Conservation (phyloP, 768 basidiomycete genomes). For the Lactifluus piperatus region DNA sequence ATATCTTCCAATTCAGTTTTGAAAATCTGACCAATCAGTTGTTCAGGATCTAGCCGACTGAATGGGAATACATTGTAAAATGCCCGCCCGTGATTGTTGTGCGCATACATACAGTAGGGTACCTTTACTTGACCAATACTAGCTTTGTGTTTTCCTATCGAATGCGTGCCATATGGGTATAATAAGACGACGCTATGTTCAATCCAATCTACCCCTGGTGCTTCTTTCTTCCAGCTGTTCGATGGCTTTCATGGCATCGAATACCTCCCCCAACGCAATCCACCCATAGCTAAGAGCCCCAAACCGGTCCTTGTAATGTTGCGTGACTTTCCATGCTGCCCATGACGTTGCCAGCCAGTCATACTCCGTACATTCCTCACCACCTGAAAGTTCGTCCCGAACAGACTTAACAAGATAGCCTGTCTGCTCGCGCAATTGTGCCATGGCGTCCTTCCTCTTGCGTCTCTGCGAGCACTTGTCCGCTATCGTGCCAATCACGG, state of each 20-base stretch:
- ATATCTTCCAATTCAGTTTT: too few relatives aligned
- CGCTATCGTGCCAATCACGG: conserved; percentile 54
- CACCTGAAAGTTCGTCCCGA: conserved; percentile 42
- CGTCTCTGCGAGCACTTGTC: conserved; percentile 53
- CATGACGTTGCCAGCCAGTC: conserved; percentile 41
- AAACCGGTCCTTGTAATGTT: conserved; percentile 32
- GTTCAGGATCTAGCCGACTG: too few relatives aligned
- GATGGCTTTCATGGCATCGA: conserved; percentile 41
- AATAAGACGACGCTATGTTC: background rate
- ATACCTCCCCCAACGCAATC: conserved; percentile 48
- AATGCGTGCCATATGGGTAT: background rate
- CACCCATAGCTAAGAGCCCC: conserved; percentile 57
- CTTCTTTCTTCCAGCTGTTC: conserved; percentile 29
- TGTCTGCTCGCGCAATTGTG: conserved; percentile 47
- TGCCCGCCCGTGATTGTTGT: background rate
- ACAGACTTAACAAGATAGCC: conserved; percentile 42
- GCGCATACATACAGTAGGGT: background rate
- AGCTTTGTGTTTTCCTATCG: background rate
- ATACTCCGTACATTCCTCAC: conserved; percentile 33
- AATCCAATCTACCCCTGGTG: background rate
- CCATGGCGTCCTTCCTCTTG: conserved; percentile 43
- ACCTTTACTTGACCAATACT: conserved; percentile 1
- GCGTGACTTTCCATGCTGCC: conserved; percentile 46
- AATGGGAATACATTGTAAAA: too few relatives aligned
- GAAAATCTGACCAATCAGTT: too few relatives aligned